Conservation (phyloP, 2,329 filamentous ascomycete species). For the Helicocarpus griseus region DNA sequence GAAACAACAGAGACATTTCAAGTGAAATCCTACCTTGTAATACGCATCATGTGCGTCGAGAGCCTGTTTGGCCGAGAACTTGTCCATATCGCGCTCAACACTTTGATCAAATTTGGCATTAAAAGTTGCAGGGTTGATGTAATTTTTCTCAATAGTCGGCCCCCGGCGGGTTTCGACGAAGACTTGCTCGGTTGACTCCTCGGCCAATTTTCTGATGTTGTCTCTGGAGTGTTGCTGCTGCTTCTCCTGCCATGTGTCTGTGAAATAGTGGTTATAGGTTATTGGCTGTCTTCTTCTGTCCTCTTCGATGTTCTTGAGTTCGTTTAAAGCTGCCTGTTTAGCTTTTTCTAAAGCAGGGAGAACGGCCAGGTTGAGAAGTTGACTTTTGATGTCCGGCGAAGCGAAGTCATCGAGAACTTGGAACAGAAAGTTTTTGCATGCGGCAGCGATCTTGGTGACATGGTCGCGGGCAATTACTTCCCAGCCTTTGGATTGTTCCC, state of each 20-base stretch:
- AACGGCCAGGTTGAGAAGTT: background rate
- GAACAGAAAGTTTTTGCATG: background rate
- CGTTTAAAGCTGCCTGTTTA: background rate
- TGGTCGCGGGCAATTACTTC: background rate
- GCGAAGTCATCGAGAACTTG: background rate
- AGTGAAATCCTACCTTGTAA: background rate
- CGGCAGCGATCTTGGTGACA: background rate
- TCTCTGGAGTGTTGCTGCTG: background rate
- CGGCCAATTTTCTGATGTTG: background rate
- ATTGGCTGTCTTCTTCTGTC: background rate
- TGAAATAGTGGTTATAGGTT: slow-evolving; percentile 2
- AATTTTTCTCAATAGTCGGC: background rate
- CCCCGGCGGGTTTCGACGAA: background rate
- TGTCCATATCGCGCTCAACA: slow-evolving; percentile 1
- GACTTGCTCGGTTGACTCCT: background rate
- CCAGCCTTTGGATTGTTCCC: slow-evolving; percentile 3
- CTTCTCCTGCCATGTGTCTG: background rate
- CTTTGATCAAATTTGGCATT: background rate
- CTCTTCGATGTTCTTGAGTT: background rate
- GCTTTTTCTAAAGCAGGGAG: background rate
- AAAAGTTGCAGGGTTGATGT: background rate
- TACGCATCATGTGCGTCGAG: slow-evolving; percentile 4
- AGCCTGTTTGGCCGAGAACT: slow-evolving; percentile 1
- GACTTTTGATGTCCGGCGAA: background rate
- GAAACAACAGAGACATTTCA: no score